These are phyloP conservation scores for Camellia lanceoleosa DNA, from an alignment of 148 eudicot genomes.

Conservation along the genomic window DNA sequence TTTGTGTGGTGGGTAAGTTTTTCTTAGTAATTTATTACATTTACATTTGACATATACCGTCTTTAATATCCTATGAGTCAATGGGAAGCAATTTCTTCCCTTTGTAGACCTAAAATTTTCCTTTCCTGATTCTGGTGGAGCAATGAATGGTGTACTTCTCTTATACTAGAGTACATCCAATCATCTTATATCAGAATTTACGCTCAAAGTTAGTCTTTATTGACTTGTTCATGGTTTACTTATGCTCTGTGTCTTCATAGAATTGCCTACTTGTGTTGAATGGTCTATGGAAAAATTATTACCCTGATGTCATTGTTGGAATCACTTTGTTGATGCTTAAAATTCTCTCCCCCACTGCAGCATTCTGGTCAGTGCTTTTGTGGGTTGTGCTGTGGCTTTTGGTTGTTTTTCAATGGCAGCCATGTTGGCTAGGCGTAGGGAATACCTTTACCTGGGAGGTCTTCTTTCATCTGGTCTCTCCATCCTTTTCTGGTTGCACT, in stretches of 20 bases:
- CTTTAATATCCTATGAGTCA: too few species aligned
- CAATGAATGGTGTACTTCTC: background rate
- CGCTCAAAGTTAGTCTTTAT: too few species aligned
- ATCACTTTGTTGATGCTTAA: background rate
- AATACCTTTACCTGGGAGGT: slow-evolving; percentile 79
- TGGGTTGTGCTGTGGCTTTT: slow-evolving; percentile 82
- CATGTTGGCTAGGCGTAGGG: slow-evolving; percentile 78
- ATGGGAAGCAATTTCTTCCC: too few species aligned
- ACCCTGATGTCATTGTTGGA: background rate
- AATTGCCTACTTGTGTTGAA: background rate
- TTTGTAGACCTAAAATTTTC: too few species aligned
- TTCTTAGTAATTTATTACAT: too few species aligned
- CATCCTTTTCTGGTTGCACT: slow-evolving; percentile 79
- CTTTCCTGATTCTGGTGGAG: background rate
- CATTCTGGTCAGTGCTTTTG: slow-evolving; percentile 71
- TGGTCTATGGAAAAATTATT: background rate
- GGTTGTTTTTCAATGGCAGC: slow-evolving; percentile 94
- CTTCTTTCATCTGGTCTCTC: slow-evolving; percentile 82
- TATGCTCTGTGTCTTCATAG: background rate
- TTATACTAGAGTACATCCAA: too few species aligned
- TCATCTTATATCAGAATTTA: too few species aligned
- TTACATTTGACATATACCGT: too few species aligned
- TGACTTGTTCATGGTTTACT: too few species aligned
- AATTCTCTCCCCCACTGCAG: slow-evolving; percentile 32
- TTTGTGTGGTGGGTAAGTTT: too few species aligned